Evolutionary conservation across 2,329 filamentous ascomycete genomes (phyloP), one percentile per base, ranked within the genome.

Genomic region (Diaporthe capsici): DNA sequence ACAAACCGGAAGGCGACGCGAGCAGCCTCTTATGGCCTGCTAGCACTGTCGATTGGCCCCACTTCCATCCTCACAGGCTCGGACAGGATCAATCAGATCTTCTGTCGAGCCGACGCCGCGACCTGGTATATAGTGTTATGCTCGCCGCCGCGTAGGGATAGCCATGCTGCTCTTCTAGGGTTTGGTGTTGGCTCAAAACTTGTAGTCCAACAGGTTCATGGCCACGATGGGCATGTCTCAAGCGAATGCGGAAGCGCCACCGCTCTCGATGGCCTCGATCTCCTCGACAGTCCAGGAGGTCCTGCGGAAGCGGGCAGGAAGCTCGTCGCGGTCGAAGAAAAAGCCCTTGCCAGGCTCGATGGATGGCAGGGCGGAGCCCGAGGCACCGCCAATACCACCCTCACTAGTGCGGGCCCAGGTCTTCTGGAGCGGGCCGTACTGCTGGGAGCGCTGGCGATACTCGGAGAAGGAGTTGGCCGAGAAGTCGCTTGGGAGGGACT

Each of bases 261-360:
- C 97, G 74, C 95, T 97, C 91, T 98, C 95, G 82, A 99, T 91
- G 31, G 95, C 96, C 85, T 98, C 97, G 76, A 99, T 99, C 90
- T 99, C 97, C 58, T 92, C 92, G 80, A 92, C 85, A 51, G 91
- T 93, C 86, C 96, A 94, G 17, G 92, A 90, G 67, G 91, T 87
- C 78, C 95, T 91, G 82, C 93, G 92, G 90, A 98, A 99, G 81
- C 96, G 92, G 78, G 88, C 84, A 25, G 97, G 96, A 34, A 99
- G 92, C 86, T 99, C 94, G 80, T 92, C 94, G 80, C 95, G 92
- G 85, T 98, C 97, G 83, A 98, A 98, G 85, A 90, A 95, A 84
- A 95, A 87, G 80, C 96, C 96, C 81, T 91, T 85, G 76, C 90
- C 89, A 51, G 96, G 90, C 79, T 90, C 83, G 77, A 98, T 88